Base-by-base conservation (phyloP, 2,329 filamentous ascomycete genomes). In the Aspergillus ibericus region DNA sequence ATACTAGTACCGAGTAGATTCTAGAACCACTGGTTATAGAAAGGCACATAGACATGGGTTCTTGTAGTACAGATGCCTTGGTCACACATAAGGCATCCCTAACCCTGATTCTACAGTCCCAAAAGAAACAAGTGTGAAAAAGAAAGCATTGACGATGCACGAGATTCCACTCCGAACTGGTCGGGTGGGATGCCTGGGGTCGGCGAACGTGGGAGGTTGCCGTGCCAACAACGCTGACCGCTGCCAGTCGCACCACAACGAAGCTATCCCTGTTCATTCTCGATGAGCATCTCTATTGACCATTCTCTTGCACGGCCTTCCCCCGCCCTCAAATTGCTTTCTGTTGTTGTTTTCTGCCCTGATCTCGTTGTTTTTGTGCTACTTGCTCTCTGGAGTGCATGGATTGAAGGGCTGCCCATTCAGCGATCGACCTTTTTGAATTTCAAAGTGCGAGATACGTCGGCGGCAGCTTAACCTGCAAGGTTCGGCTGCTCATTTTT, bases 141-240 rank as follows among this genome's bases (percentile, higher is more conserved):
- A 48, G 44, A 16, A 48, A 48, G 2, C 15, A 29, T 48, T 32
- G 27, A 27, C 42, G 22, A 48, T 29, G 44, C 44, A 32, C 4
- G 44, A 48, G 27, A 16, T 32, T n/a, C 20, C 20, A 47, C 42
- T 13, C 13, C 15, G 22, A 47, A 27, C 22, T 8, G 22, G 42
- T n/a, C 22, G 16, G 15, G 36, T 42, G 51, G 51, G 35, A 53
- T 40, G 51, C 38, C 25, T 32, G 29, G 36, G 36, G 36, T 27
- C 15, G 47, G 38, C 36, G 32, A 50, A 56, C 25, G n/a, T 44
- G 47, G 12, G 47, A 48, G 64, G 66, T 68, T 68, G 65, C 66
- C 63, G 58, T 65, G 66, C 66, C 66, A 68, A 68, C 66, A 51
- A 38, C 51, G 12, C 36, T 60, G 52, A 59, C 56, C 47, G 55